phyloP scores from a whole-genome alignment of 768 basidiomycete genomes.

The Kwoniella heveanensis region DNA sequence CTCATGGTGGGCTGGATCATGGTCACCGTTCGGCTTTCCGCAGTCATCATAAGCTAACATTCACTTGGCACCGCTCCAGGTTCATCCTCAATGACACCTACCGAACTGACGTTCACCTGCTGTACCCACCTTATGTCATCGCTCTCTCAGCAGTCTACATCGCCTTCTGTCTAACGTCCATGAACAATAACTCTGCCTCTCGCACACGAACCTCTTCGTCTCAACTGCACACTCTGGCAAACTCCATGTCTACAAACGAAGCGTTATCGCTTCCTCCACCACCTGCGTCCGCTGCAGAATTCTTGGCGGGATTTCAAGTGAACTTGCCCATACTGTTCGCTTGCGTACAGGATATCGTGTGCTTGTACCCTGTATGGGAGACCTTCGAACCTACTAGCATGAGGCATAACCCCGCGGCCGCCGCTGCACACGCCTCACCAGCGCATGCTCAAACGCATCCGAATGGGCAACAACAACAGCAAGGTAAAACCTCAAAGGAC shows the following conservation, averaged over 20 bases:
- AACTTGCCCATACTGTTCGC: slow-evolving; percentile 77
- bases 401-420: slow-evolving; percentile 1
- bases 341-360: slow-evolving; percentile 86
- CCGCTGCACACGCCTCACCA: background rate
- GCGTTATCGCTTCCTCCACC: slow-evolving; percentile 25
- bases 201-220: slow-evolving; percentile 51
- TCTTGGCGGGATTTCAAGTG: slow-evolving; percentile 83
- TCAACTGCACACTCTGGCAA: slow-evolving; percentile 55
- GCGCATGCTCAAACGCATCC: slow-evolving; percentile 6
- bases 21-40: no score
- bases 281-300: slow-evolving; percentile 58
- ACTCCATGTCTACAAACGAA: slow-evolving; percentile 54
- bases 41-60: no score
- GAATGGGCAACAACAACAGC: slow-evolving; percentile 1
- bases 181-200: slow-evolving; percentile 54
- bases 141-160: slow-evolving; percentile 90
- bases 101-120: slow-evolving; percentile 86
- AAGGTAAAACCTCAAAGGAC: slow-evolving; percentile 4
- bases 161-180: slow-evolving; percentile 72
- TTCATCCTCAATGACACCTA: slow-evolving; percentile 97
- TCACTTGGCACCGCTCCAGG: no score
- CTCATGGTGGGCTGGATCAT: slow-evolving; percentile 69
- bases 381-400: slow-evolving; percentile 62
- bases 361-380: slow-evolving; percentile 86
- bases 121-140: slow-evolving; percentile 92